Evolutionary conservation across 768 basidiomycete species (phyloP).

Genomic region (Imleria badia): DNA sequence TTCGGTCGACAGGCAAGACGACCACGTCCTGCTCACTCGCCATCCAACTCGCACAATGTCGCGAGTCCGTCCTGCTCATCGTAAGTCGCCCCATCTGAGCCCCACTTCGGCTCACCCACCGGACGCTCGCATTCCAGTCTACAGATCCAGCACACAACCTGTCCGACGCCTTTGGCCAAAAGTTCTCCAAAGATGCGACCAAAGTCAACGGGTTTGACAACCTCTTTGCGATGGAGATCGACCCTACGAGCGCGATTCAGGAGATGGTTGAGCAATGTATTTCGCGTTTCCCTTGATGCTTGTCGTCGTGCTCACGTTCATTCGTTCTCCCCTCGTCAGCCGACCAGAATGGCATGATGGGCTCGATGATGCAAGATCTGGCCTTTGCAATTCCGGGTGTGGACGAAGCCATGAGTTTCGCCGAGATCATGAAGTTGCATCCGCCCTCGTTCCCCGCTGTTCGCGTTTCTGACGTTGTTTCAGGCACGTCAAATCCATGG

Average conservation of each 20-base stretch:
- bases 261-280: constrained; percentile 98
- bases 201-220: constrained; percentile 98
- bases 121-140: constrained; percentile 54
- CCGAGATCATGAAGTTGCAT: constrained; percentile 96
- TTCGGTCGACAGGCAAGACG: constrained; percentile 75
- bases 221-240: constrained; percentile 98
- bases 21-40: constrained; percentile 97
- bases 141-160: constrained; percentile 99
- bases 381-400: constrained; percentile 99
- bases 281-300: background rate
- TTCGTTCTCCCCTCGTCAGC: constrained; percentile 42
- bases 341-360: constrained; percentile 93
- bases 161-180: constrained; percentile 97
- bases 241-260: constrained; percentile 95
- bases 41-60: constrained; percentile 87
- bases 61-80: constrained; percentile 96
- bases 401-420: constrained; percentile 99
- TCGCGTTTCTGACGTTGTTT: background rate
- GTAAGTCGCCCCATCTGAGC: constrained; percentile 46
- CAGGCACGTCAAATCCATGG: constrained; percentile 99
- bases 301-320: background rate
- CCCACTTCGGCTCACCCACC: background rate
- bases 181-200: constrained; percentile 98
- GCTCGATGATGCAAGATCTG: constrained; percentile 99
- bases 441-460: background rate